phyloP scores from a whole-genome alignment of 768 basidiomycete genomes.

The Macrolepiota albuminosa region DNA sequence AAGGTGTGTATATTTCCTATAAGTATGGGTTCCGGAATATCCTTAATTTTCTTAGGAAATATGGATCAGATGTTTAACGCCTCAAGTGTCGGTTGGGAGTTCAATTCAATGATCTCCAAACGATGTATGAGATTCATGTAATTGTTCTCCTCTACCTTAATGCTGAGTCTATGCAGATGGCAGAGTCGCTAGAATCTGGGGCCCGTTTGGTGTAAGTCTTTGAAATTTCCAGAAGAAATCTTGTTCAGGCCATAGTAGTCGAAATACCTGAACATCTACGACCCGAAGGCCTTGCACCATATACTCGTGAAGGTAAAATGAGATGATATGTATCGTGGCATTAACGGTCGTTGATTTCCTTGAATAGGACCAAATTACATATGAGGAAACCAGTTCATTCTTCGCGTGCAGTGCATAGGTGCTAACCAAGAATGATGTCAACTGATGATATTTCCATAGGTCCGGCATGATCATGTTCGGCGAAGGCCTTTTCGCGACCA shows the following conservation, averaged over 20 bases:
- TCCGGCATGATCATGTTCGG: background rate
- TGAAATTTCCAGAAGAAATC: too few relatives aligned
- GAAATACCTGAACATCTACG: conserved; percentile 29
- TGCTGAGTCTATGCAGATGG: background rate
- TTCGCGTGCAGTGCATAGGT: background rate
- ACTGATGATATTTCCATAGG: background rate
- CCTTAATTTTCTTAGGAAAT: conserved; percentile 11
- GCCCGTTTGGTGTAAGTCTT: conserved; percentile 2
- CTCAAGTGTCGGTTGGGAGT: conserved; percentile 13
- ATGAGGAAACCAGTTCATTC: background rate
- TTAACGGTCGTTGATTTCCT: background rate
- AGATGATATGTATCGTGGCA: background rate
- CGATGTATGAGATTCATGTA: conserved; percentile 4
- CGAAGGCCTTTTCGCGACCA: conserved; percentile 3
- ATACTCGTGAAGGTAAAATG: conserved; percentile 27
- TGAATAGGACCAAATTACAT: conserved; percentile 5
- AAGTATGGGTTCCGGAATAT: background rate
- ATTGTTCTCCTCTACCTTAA: background rate
- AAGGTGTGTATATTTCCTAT: conserved; percentile 17
- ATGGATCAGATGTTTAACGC: conserved; percentile 12
- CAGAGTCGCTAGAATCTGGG: conserved; percentile 3
- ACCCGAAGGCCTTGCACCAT: conserved; percentile 32
- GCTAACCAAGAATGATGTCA: background rate
- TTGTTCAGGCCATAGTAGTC: background rate
- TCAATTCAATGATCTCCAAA: conserved; percentile 10